phyloP scores from a whole-genome alignment of 371 early-diverging fungal species.

The Zychaea mexicana region DNA sequence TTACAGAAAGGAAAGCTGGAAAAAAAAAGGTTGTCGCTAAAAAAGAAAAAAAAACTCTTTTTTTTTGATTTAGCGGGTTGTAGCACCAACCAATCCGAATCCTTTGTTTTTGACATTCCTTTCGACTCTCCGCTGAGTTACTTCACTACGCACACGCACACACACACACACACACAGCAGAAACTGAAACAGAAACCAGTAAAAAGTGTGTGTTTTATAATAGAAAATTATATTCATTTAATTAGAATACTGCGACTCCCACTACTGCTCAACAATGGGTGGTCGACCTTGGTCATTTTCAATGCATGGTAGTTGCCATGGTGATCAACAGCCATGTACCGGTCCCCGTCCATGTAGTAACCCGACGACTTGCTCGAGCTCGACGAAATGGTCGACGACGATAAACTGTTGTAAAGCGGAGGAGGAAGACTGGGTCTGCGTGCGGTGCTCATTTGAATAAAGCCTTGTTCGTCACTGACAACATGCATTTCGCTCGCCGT shows the following conservation, averaged over 20 bases:
- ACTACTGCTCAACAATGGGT: slow-evolving; percentile 1
- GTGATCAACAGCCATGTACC: slow-evolving; percentile 42
- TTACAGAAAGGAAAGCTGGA: neutral
- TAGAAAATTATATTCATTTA: neutral
- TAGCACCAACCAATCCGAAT: too few species aligned
- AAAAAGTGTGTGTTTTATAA: neutral
- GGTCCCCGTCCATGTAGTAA: slow-evolving; percentile 44
- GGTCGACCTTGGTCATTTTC: slow-evolving; percentile 29
- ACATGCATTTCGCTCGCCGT: neutral
- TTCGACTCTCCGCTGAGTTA: too few species aligned
- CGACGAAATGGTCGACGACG: slow-evolving; percentile 7
- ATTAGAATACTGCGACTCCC: slow-evolving; percentile 9
- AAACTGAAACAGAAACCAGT: neutral
- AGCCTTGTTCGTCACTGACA: slow-evolving; percentile 35
- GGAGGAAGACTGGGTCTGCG: slow-evolving; percentile 6
- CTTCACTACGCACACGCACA: too few species aligned
- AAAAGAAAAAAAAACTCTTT: neutral
- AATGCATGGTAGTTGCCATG: slow-evolving; percentile 43
- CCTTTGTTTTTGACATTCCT: too few species aligned
- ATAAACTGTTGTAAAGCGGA: slow-evolving; percentile 4
- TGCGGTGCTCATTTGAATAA: slow-evolving; percentile 21
- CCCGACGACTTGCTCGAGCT: slow-evolving; percentile 3
- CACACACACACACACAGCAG: too few species aligned
- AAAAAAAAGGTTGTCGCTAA: neutral
- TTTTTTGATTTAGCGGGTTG: neutral